Evolutionary conservation across 1,284 basidiomycete genomes (phyloP), one percentile per base, ranked within the genome.

Genomic region (Trichosporon sp.): DNA sequence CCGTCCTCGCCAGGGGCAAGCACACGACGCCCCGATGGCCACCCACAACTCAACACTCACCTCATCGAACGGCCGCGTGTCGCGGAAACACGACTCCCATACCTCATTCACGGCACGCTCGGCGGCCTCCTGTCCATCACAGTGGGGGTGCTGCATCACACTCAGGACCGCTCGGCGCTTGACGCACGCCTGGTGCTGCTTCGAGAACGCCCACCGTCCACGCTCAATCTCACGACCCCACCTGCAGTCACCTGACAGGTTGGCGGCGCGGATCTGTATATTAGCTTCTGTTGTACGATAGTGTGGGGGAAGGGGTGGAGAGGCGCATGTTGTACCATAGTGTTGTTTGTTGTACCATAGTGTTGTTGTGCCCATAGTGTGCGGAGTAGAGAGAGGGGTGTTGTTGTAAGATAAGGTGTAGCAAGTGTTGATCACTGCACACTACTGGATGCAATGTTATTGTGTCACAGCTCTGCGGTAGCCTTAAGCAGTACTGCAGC

Each of bases 31-130:
- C 11, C 32, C 32, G 32, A 64, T n/a, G n/a, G n/a, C n/a, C n/a
- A n/a, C n/a, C n/a, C n/a, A n/a, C n/a, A n/a, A n/a, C n/a, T n/a
- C n/a, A n/a, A n/a, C n/a, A n/a, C 72, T 57, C 58, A 95, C 91
- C 87, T 97, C 93, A 80, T 98, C 95, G 79, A 98, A 99, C 7
- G 95, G 95, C 70, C 95, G 82, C 7, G 95, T 98, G 78, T 99
- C 95, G 57, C 86, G 88, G 81, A 94, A 95, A 80, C 95, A 99
- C 72, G 90, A 92, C 72, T 93, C 90, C 89, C 91, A 99, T 52
- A 97, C 95, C 78, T 97, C 92, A 71, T 97, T 95, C 58, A 98
- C 95, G 2, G 88, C 92, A 64, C 86, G 85, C 77, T 93, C 90
- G 5, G 95, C 95, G 58, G 89, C 84, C 13, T 85, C 89, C 56